A percentile compares a stretch with the other conserved stretches of the same genome.
phyloP scores from a whole-genome alignment of 2,329 filamentous ascomycete genomes.

The Capronia epimyces region DNA sequence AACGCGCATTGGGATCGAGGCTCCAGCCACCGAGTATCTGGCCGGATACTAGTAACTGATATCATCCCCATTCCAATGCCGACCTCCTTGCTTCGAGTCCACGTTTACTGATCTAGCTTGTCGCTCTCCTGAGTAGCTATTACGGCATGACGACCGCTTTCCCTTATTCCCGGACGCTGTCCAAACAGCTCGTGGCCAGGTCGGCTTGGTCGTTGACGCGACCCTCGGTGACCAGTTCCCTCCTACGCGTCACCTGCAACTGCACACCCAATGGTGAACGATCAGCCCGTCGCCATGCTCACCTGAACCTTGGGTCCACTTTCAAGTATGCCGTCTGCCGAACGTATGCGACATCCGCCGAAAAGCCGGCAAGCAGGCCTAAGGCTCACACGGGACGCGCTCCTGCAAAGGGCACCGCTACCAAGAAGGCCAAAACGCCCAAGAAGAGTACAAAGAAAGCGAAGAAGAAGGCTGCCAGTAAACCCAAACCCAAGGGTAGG shows the following conservation, averaged over 20 bases:
- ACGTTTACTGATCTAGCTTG: constrained; percentile 1
- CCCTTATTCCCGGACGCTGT: constrained; percentile 20
- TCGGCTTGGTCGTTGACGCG: constrained; percentile 26
- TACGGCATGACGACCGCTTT: constrained; percentile 22
- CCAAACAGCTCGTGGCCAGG: constrained; percentile 21
- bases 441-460: constrained; percentile 21
- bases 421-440: constrained; percentile 18
- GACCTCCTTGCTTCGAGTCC: constrained; percentile 12
- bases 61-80: constrained; percentile 14
- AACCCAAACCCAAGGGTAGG: constrained; percentile 31
- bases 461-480: constrained; percentile 28
- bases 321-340: constrained; percentile 16
- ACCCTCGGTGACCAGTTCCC: constrained; percentile 19
- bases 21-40: constrained; percentile 18
- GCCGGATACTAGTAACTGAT: not conserved
- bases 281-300: not conserved
- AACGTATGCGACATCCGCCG: constrained; percentile 32
- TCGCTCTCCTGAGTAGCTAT: constrained; percentile 6
- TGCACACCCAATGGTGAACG: constrained; percentile 23
- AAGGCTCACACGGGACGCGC: constrained; percentile 33
- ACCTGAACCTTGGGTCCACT: constrained; percentile 26
- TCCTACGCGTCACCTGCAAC: constrained; percentile 25
- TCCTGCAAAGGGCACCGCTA: constrained; percentile 27
- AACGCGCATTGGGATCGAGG: constrained; percentile 4
- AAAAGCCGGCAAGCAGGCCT: constrained; percentile 29